Percentiles rank a stretch among this genome's conserved stretches.
Conservation (phyloP, 345 rosid species). For the Rhodamnia argentea region DNA sequence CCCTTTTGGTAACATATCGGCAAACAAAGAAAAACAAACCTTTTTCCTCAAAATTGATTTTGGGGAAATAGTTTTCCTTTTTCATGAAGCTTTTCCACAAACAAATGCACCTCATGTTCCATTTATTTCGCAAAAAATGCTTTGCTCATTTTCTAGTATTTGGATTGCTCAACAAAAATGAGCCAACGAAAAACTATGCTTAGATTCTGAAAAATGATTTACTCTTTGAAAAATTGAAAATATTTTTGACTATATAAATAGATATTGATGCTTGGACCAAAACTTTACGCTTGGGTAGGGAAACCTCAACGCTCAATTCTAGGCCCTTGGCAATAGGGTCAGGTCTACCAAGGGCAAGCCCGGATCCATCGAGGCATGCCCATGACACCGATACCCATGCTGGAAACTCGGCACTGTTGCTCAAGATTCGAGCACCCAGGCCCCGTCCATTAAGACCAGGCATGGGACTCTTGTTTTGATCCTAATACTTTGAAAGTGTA, state of each 20-base stretch:
- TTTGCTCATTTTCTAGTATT: background rate
- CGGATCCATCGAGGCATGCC: background rate
- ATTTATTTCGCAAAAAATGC: background rate
- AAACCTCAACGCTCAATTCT: background rate
- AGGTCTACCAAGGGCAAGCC: background rate
- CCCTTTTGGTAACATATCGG: too few species aligned
- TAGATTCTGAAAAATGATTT: background rate
- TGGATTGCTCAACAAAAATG: background rate
- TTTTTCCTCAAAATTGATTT: too few species aligned
- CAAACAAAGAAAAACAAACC: too few species aligned
- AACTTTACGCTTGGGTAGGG: background rate
- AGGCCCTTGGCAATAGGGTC: accelerated
- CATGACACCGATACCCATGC: background rate
- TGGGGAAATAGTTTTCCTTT: too few species aligned
- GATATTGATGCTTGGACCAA: background rate
- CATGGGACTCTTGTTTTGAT: background rate
- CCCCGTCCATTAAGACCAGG: too few species aligned
- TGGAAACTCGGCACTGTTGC: background rate
- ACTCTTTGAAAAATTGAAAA: background rate
- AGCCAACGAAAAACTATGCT: background rate
- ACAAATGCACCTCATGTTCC: background rate
- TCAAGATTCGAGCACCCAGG: background rate
- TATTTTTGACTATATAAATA: background rate
- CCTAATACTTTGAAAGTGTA: too few species aligned
- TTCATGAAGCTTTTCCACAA: too few species aligned